A percentile compares a stretch with the other conserved stretches of the same genome.
Conservation (phyloP, 2,329 filamentous ascomycete genomes). For the Diplodia corticola region DNA sequence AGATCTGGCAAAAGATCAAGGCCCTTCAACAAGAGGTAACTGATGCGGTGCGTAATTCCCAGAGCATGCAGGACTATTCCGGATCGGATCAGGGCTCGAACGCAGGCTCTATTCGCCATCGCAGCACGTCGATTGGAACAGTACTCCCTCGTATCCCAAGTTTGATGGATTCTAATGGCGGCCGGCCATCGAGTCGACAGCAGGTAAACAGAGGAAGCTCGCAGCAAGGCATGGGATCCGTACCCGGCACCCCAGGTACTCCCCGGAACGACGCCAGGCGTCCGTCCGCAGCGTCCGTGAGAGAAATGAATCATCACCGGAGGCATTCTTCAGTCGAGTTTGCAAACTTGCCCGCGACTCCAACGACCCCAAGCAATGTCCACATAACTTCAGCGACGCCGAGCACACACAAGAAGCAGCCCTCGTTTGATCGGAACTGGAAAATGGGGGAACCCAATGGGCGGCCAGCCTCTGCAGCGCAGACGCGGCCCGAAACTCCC, state of each 20-base stretch:
- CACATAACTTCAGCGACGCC: conserved; percentile 31
- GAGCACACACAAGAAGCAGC: conserved; percentile 54
- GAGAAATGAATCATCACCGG: conserved; percentile 79
- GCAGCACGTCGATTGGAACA: conserved; percentile 42
- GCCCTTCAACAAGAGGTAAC: conserved; percentile 82
- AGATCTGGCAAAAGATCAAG: conserved; percentile 97
- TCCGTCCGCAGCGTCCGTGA: conserved; percentile 78
- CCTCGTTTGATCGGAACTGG: conserved; percentile 62
- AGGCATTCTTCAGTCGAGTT: conserved; percentile 87
- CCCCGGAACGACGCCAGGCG: conserved; percentile 46
- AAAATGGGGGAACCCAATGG: conserved; percentile 48
- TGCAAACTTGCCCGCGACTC: conserved; percentile 41
- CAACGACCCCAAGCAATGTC: conserved; percentile 27
- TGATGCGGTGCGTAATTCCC: conserved; percentile 12
- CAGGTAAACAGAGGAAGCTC: conserved; percentile 34
- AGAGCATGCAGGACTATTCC: conserved; percentile 17
- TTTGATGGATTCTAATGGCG: conserved; percentile 35
- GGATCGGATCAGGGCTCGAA: conserved; percentile 45
- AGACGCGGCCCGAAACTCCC: conserved; percentile 1
- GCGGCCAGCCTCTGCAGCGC: conserved; percentile 9
- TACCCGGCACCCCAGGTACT: conserved; percentile 29
- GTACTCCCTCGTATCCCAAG: conserved; percentile 42
- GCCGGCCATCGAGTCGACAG: conserved; percentile 32
- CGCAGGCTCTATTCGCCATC: conserved; percentile 14
- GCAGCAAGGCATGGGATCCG: conserved; percentile 30